Base-by-base conservation (phyloP, 768 basidiomycete genomes). In the Rhodotorula babjevae region DNA sequence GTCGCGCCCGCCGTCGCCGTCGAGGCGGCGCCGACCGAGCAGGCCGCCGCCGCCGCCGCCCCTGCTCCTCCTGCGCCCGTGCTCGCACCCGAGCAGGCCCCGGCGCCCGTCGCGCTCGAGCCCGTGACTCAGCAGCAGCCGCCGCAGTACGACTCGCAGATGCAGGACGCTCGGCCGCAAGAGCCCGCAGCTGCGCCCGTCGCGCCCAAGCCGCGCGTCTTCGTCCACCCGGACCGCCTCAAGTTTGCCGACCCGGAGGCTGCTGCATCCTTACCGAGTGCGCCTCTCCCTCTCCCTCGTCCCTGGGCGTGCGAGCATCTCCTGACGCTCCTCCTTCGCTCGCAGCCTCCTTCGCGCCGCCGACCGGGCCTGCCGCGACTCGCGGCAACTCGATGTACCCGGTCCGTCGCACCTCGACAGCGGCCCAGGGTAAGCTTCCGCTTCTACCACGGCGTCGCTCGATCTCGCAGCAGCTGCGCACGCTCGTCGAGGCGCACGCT, bases 181-280 rank as follows among this genome's bases (percentile, higher is more conserved):
- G 53, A 29, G 15, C n/a, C 9, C 12, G 11, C n/a, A 11, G 4
- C 60, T 27, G 31, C 59, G 14, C 27, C 47, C n/a, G 29, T 5
- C 16, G 16, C 53, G 11, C 55, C 29, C 27, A n/a, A 66, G 47
- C 31, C n/a, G 12, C 56, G 56, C 56, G 18, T 40, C 29, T 63
- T 57, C 27, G 62, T 69, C 12, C 68, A 69, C 52, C 68, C 68
- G 27, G 62, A 63, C 62, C 61, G 68, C 47, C 46, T 59, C 36
- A 21, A 27, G 12, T 47, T 69, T 27, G 68, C 62, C 36, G 55
- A 36, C 19, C 53, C 67, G 29, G 44, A 10, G 25, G 27, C 0
- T 21, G n/a, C 21, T n/a, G 33, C 33, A 52, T n/a, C 7, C 33
- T 55, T 52, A 14, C 16, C 50, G 15, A 2, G 33, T 53, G 23